Percentiles rank a stretch among this genome's conserved stretches.
Conservation (phyloP, 495 filamentous ascomycete genomes). For the Hypoxylon cercidicola region DNA sequence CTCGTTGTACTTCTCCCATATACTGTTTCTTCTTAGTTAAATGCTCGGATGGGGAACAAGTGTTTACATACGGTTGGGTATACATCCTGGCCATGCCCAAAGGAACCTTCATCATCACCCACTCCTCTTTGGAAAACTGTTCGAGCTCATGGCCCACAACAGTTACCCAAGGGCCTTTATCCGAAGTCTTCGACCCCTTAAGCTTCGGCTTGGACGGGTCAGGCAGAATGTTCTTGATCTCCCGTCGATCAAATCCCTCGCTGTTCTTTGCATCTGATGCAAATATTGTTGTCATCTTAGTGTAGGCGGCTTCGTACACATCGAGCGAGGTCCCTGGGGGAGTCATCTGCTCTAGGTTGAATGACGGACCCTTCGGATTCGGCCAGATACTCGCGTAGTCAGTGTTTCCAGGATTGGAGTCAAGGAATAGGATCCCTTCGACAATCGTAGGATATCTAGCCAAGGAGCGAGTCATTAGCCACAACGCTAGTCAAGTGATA, state of each 20-base stretch:
- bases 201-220: conserved; percentile 36
- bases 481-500: background rate
- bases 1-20: conserved; percentile 60
- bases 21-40: conserved; percentile 46
- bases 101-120: conserved; percentile 42
- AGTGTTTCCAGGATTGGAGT: conserved; percentile 33
- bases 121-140: conserved; percentile 55
- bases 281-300: conserved; percentile 50
- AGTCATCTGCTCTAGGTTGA: conserved; percentile 28
- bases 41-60: conserved; percentile 46
- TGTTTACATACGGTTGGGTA: conserved; percentile 44
- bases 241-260: conserved; percentile 59
- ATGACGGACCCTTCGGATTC: conserved; percentile 36
- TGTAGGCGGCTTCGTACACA: conserved; percentile 32
- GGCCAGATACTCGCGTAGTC: conserved; percentile 36
- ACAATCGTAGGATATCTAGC: conserved; percentile 31
- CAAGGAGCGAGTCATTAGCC: background rate
- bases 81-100: conserved; percentile 34
- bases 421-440: conserved; percentile 30
- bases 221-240: conserved; percentile 54
- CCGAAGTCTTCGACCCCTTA: conserved; percentile 41
- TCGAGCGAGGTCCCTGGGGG: conserved; percentile 33
- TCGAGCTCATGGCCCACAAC: conserved; percentile 60
- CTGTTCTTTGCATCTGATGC: conserved; percentile 54
- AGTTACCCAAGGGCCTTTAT: conserved; percentile 55